Evolutionary conservation across 768 basidiomycete species (phyloP).

Genomic region (Suillus tomentosus): DNA sequence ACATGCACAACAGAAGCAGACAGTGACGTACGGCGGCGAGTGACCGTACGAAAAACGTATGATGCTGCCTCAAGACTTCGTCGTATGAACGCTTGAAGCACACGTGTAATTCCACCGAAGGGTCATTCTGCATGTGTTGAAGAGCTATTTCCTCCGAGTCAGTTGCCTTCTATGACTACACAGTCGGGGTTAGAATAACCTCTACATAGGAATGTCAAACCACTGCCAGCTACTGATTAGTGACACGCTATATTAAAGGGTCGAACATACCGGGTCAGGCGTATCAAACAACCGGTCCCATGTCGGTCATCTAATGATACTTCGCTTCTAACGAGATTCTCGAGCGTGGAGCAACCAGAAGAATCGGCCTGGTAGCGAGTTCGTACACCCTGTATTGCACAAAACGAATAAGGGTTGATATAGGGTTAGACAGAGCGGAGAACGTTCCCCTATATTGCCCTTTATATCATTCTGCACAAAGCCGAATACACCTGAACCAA

Average conservation of each 20-base stretch:
- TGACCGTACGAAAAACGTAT: constrained; percentile 66
- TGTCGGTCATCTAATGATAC: constrained; percentile 42
- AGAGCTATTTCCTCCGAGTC: constrained; percentile 41
- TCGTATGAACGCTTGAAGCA: constrained; percentile 78
- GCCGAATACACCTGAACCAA: constrained; percentile 69
- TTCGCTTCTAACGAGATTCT: constrained; percentile 59
- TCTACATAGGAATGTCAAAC: constrained; percentile 65
- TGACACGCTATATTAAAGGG: constrained; percentile 14
- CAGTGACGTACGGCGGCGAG: constrained; percentile 32
- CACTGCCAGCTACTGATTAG: constrained; percentile 44
- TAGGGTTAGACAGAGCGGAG: constrained; percentile 15
- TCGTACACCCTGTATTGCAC: constrained; percentile 60
- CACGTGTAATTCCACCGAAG: constrained; percentile 52
- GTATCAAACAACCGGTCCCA: constrained; percentile 63
- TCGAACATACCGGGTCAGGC: constrained; percentile 60
- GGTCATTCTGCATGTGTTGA: constrained; percentile 62
- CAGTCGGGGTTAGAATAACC: constrained; percentile 3
- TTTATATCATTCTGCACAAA: constrained; percentile 75
- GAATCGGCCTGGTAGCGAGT: constrained; percentile 46
- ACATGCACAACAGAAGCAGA: neutral
- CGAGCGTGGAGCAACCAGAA: constrained; percentile 54
- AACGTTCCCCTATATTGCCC: constrained; percentile 62
- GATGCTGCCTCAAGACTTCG: constrained; percentile 63
- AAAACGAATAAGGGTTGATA: constrained; percentile 12
- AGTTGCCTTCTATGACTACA: neutral